Evolutionary conservation across 2,329 filamentous ascomycete genomes (phyloP).

Genomic region (Trichophyton schoenleinii): DNA sequence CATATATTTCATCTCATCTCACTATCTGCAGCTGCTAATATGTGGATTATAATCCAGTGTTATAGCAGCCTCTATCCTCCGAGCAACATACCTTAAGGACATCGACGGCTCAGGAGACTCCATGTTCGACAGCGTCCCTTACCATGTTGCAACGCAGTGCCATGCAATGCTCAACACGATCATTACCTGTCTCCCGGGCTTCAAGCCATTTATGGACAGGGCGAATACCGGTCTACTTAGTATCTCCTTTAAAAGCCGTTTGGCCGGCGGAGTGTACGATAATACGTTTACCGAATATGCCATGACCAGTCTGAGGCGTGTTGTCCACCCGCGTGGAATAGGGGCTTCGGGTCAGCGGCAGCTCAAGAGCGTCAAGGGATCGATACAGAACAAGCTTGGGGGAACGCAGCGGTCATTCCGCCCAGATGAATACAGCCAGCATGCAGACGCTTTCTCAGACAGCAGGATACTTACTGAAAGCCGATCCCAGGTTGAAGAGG

Average conservation of each 20-base stretch:
- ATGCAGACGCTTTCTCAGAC: not conserved
- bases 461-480: not conserved
- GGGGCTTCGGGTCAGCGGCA: not conserved
- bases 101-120: not conserved
- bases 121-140: not conserved
- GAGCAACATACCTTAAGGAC: not conserved
- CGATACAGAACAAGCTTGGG: not conserved
- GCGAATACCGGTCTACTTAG: not conserved
- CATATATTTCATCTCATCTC: too few species aligned
- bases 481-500: not conserved
- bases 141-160: not conserved
- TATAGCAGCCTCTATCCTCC: not conserved
- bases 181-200: not conserved
- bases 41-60: not conserved
- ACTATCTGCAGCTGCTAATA: not conserved
- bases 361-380: not conserved
- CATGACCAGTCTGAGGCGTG: not conserved
- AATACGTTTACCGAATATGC: not conserved
- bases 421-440: not conserved
- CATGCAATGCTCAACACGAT: conserved; percentile 1
- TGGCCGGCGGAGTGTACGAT: not conserved
- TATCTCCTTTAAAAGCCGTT: not conserved
- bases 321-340: not conserved
- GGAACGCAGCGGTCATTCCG: not conserved
- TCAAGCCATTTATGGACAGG: conserved; percentile 3